Conservation (phyloP, 1,284 basidiomycete genomes). For the Sporisorium reilianum region DNA sequence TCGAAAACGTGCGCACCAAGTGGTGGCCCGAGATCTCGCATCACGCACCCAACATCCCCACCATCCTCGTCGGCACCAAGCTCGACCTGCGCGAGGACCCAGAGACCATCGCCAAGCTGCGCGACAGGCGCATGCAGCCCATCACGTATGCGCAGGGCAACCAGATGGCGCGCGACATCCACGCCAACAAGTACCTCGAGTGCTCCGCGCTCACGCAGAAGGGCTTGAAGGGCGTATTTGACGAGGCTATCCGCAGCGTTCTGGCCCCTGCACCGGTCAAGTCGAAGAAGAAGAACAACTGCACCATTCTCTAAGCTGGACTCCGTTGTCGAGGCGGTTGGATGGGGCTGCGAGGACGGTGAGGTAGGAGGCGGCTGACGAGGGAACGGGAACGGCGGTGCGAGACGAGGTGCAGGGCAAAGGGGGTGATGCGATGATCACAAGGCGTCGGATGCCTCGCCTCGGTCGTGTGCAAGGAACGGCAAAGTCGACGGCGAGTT, state of each 20-base stretch:
- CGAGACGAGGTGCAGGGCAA: not conserved
- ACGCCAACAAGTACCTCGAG: slow-evolving; percentile 90
- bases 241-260: slow-evolving; percentile 67
- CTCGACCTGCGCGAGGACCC: slow-evolving; percentile 96
- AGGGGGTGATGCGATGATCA: not conserved
- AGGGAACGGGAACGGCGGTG: not conserved
- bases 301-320: slow-evolving; percentile 56
- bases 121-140: slow-evolving; percentile 93
- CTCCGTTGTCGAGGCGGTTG: too few species aligned
- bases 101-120: slow-evolving; percentile 87
- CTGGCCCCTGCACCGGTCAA: slow-evolving; percentile 64
- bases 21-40: slow-evolving; percentile 74
- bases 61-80: slow-evolving; percentile 97
- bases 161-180: slow-evolving; percentile 91
- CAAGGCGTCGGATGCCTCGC: too few species aligned
- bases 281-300: slow-evolving; percentile 67
- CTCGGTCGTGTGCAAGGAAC: too few species aligned
- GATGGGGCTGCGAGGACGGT: too few species aligned
- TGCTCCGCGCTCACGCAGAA: slow-evolving; percentile 98
- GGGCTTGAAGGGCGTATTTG: slow-evolving; percentile 71
- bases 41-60: slow-evolving; percentile 90
- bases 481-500: not conserved
- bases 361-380: too few species aligned
- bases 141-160: slow-evolving; percentile 92
- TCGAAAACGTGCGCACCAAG: slow-evolving; percentile 98